Evolutionary conservation across 345 rosid species (phyloP), one percentile per base, ranked within the genome.

Genomic region (Euphorbia peplus): DNA sequence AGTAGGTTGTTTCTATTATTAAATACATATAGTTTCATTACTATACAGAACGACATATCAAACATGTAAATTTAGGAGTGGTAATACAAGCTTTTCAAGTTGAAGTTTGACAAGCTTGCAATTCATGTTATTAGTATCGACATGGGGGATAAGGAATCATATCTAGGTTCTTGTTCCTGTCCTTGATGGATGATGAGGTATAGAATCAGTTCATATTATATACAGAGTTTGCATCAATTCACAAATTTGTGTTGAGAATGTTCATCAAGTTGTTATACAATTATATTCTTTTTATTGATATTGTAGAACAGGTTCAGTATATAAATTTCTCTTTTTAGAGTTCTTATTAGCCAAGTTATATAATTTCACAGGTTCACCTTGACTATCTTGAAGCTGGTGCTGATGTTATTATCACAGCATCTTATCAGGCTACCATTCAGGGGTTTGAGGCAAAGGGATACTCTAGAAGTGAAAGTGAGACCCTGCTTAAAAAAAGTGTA

Each of bases 331-430:
- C 18, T 18, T 50, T 50, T 50, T 8, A n/a, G 6, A 50, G 21
- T 50, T 39, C 42, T 46, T 51, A 12, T 73, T 68, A 68, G 68
- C 69, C 72, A 68, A 44, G 14, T 70, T 69, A 32, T 8, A 60
- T 70, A 50, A 65, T 41, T 77, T 68, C 44, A 67, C 83, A 90
- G 96, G 93, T 86, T 56, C 93, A 87, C 83, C 86, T 87, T 29
- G 87, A 87, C 74, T 90, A 87, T 80, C 92, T 90, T 25, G 91
- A 90, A 87, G 88, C 92, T 75, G 96, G 93, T 70, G 92, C 96
- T 59, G 96, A 90, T 86, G 82, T 90, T 72, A 81, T 87, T 50
- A 70, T 83, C 73, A 83, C 89, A 19, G 81, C 93, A 19, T 87
- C 93, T 35, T 90, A 90, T 76, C 96, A 87, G 96, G 92, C 92